phyloP scores from a whole-genome alignment of 179 eudicot species.

The Monotropa hypopitys region DNA sequence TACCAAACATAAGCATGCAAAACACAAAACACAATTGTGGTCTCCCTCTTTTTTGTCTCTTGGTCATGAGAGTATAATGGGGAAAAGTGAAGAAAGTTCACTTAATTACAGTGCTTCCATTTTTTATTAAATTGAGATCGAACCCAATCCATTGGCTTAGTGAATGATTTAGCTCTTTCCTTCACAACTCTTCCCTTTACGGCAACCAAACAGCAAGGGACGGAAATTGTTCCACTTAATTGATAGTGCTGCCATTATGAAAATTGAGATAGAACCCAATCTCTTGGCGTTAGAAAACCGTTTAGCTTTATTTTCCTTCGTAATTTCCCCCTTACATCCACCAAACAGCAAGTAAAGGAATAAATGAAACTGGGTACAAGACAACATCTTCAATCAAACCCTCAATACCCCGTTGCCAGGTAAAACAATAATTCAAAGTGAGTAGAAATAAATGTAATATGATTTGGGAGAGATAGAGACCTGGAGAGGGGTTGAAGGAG shows the following conservation, averaged over 20 bases:
- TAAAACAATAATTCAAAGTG: not conserved
- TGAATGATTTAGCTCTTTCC: not conserved
- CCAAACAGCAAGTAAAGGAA: not conserved
- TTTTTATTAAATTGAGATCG: not conserved
- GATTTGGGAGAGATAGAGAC: slow-evolving; percentile 18
- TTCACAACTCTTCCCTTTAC: not conserved
- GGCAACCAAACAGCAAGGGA: not conserved
- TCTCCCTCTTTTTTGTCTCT: not conserved
- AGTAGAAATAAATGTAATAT: not conserved
- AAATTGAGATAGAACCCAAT: not conserved
- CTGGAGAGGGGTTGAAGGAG: slow-evolving; percentile 83
- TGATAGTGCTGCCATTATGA: not conserved
- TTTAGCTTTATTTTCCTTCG: not conserved
- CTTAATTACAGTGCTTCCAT: not conserved
- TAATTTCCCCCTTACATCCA: not conserved
- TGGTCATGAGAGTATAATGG: not conserved
- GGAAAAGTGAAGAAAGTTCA: not conserved
- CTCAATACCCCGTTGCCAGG: not conserved
- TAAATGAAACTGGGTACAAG: not conserved
- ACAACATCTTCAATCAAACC: not conserved
- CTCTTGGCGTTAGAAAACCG: not conserved
- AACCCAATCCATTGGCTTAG: not conserved
- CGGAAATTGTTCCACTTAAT: not conserved
- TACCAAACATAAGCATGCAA: not conserved
- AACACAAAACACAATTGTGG: not conserved